Evolutionary conservation across 805 yeast genomes (phyloP), one percentile per base, ranked within the genome.

Genomic region (Pichia cabralensis): DNA sequence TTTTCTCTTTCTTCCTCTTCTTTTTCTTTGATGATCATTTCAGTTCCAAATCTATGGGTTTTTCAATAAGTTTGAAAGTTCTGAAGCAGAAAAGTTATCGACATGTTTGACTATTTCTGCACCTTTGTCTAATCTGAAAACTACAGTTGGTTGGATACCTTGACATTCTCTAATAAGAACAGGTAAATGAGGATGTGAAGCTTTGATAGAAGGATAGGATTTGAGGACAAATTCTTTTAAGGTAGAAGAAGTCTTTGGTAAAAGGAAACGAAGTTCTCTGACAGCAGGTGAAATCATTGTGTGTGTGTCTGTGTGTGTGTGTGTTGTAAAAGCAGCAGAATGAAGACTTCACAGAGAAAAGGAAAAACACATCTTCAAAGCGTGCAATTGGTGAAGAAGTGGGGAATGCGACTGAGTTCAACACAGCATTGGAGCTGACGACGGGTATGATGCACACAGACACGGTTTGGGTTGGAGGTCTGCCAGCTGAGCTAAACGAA

Each of bases 211-310:
- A n/a, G 80, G 75, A 57, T 83, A 83, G 49, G 76, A 64, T 37
- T 69, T 64, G 31, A 70, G 58, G 43, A 84, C 62, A 50, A 79
- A 84, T 13, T 33, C 31, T 74, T 69, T 74, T 47, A 82, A 63
- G 11, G 88, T 73, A 5, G 83, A 73, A 42, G 74, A 73, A n/a
- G 78, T 68, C 58, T 80, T 92, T 22, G 85, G 78, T 44, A 83
- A 65, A 52, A 83, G 85, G 60, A 82, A 80, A 58, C 95, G 72
- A 51, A 84, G 66, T 64, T 84, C 95, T 54, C 68, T 81, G 44
- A 83, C 68, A 9, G 81, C 70, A 22, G 60, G 55, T n/a, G 77
- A 72, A 23, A 37, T 37, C 40, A 36, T 32, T 37, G 29, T 21
- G 16, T 21, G 9, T 17, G 7, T 30, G 27, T 7, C 17, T 20